Base-by-base conservation (phyloP, 2,329 filamentous ascomycete genomes). In the Tolypocladium tropicale region DNA sequence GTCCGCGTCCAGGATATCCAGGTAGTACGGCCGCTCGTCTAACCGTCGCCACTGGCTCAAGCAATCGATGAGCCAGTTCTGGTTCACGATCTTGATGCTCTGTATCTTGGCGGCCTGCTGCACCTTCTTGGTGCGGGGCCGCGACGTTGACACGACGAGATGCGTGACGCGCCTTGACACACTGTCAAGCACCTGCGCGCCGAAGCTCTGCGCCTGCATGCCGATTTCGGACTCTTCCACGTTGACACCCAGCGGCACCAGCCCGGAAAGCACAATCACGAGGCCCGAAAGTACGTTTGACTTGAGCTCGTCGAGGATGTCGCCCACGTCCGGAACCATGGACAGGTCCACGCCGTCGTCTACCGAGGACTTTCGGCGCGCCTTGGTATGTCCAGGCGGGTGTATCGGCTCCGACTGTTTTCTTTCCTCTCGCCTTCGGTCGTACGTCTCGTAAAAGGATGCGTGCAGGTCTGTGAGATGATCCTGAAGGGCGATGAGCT, bases 61-160 rank as follows among this genome's bases (percentile, higher is more conserved):
- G 55, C 86, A 95, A 62, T 92, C 88, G 34, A 86, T 80, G 33
- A 99, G 83, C 94, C 94, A 99, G 64, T 90, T 84, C 54, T 91
- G 88, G 63, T 87, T 91, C 52, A 99, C 94, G 57, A 99, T 95
- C 68, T 91, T 92, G 70, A 97, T 89, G 53, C 84, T 83, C 0
- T 87, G 78, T 55, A 90, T 88, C 60, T 85, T 84, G 16, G 89
- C 86, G 0, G 94, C 94, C 70, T 92, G 87, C 52, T 89, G 86
- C 48, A 97, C 90, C 72, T 99, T 99, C 54, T 90, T 87, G 0
- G 94, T 97, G 25, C 92, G 85, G 34, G 88, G 88, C 28, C 87
- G 79, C 18, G 82, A 78, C 21, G 82, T 83, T 53, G 83, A 86
- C 10, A 88, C 85, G 2, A 92, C 86, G 6, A 92, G 79, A 68